Percentiles rank a stretch among this genome's conserved stretches.
Conservation (phyloP, 306 rosid species). For the Pterocarpus santalinus region DNA sequence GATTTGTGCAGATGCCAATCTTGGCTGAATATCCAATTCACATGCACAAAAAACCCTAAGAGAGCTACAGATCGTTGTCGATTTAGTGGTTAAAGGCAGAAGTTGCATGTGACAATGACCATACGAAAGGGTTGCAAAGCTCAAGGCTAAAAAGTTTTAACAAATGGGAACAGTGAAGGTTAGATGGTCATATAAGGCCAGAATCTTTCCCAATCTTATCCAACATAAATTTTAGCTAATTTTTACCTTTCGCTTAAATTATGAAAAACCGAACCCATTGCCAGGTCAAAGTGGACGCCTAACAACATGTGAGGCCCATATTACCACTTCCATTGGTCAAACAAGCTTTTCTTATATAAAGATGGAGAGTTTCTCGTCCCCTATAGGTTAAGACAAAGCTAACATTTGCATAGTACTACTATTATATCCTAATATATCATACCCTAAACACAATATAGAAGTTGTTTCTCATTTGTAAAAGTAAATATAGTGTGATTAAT, state of each 20-base stretch:
- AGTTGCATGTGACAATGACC: slow-evolving; percentile 33
- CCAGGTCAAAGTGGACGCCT: slow-evolving; percentile 8
- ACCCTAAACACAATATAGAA: background rate
- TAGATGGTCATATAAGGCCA: slow-evolving; percentile 11
- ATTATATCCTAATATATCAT: background rate
- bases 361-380: background rate
- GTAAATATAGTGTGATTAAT: background rate
- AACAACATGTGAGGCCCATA: background rate
- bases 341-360: slow-evolving; percentile 9
- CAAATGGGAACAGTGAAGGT: background rate
- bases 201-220: slow-evolving; percentile 9
- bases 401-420: background rate
- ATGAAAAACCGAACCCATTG: slow-evolving; percentile 30
- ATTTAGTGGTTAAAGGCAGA: background rate
- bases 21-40: background rate
- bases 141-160: background rate
- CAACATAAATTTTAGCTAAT: background rate
- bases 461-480: background rate
- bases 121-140: slow-evolving; percentile 34
- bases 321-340: slow-evolving; percentile 9
- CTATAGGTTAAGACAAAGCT: background rate
- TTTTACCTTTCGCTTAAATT: background rate
- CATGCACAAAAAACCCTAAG: background rate
- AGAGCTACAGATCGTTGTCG: background rate
- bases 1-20: background rate